Evolutionary conservation across 1,139 yeast genomes (phyloP), one percentile per base, ranked within the genome.

Genomic region (Fermentozyma sake): DNA sequence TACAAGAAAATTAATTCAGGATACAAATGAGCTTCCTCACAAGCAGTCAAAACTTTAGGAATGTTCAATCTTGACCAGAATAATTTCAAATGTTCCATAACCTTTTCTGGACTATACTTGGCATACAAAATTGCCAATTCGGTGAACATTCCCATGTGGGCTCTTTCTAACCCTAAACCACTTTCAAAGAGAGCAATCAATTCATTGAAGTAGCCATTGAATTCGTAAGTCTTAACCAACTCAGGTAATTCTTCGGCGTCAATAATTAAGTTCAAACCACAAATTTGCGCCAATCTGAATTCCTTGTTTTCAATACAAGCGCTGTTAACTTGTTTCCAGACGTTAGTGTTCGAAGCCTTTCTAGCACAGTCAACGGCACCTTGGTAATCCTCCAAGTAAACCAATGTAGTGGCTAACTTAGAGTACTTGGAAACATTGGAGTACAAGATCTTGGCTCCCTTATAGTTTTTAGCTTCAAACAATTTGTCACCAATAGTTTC

Each of bases 121-220:
- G 93, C 74, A 66, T 91, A 91, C 46, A 91, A 69, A 30, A 85
- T 72, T 12, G 97, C 96, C 50, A 93, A 73, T 58, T 89, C 96
- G 7, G 99, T 91, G 56, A 93, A 91, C 97, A 91, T 91, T 48
- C 97, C 98, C 97, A 91, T 91, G 55, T 93, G 98, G 20, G 99
- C 98, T 57, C 98, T 83, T 68, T 91, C 99, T 46, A 91, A 74
- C 28, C 95, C 94, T 36, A 91, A 73, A 44, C 98, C 98, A 46
- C 87, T 93, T 62, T 91, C 98, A 50, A 91, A 86, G 48, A 91
- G 74, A 11, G 96, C 76, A 42, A 91, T 84, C 40, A 93, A 72
- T 64, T 93, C 96, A 41, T 79, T 83, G 61, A 89, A 87, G 62
- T 86, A 86, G 26, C 98, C 99, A 46, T 82, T 77, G 57, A 73